Base-by-base conservation (phyloP, 257 asterid species). In the Solanum gracilifrons region DNA sequence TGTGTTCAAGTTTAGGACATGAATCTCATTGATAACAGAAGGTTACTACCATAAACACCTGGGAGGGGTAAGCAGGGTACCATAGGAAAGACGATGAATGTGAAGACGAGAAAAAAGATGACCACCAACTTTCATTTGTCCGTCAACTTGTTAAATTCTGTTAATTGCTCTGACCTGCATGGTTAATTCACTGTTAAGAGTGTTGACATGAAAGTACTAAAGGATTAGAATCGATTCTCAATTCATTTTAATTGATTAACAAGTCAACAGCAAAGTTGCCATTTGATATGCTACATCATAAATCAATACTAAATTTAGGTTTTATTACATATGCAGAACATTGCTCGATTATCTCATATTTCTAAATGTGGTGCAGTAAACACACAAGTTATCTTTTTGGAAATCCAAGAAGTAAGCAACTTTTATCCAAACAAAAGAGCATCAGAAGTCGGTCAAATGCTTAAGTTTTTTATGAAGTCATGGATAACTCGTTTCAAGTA, bases 161-260 rank as follows among this genome's bases (percentile, higher is more conserved):
- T 88, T 37, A 90, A 82, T 66, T 91, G 92, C 89, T 91, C 93
- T 33, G 95, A 92, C 95, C 95, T 94, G 94, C 92, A 91, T 29
- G 33, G 85, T 87, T 77, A 87, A 87, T 43, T 88, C 33, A 71
- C 77, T 79, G 84, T 48, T 20, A 84, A 41, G 62, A 64, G 33
- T 9, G 66, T 8, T 2, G 71, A 27, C 72, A 60, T 62, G 62
- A 18, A 58, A 46, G 69, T 9, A 29, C 20, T 10, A 11, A 82
- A 27, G 20, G 69, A 48, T 16, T 82, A 82, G 85, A 18, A 82
- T 48, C 13, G 39, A 21, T 82, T 29, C 31, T 48, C 43, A 76
- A 1, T 39, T n/a, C 25, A 31, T 51, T 82, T 48, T 46, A 82
- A 0, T 27, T 6, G 18, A 82, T 82, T 29, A 80, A 6, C 31